Evolutionary conservation across 176 grass and related monocot species (phyloP), one percentile per base, ranked within the genome.

Genomic region (Musa acuminata): DNA sequence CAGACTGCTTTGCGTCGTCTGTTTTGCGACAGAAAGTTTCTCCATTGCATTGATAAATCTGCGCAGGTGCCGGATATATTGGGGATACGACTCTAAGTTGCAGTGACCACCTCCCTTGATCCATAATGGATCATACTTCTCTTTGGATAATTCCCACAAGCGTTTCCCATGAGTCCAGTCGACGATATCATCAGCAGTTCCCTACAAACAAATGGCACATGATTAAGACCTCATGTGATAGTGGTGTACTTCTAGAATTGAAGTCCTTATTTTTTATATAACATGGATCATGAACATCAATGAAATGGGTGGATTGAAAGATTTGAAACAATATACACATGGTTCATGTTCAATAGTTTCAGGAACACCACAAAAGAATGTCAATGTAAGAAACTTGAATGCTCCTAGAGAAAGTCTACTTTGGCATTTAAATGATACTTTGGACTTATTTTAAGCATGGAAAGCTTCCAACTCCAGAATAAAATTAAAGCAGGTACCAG

Each of bases 41-140:
- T 96, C 92, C 92, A 96, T 96, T 16, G 85, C 83, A 72, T 67
- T 87, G 89, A 1, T 43, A 43, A 43, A 43, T 43, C 6, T 43
- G 35, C 35, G 35, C 35, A 43, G 35, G 35, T 43, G 35, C 3
- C 35, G 35, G 35, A 43, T 43, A 43, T 43, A 43, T 43, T 43
- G 35, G 35, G 35, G 35, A 43, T 43, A 43, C 35, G 4, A 0
- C 35, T 43, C 35, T 43, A 43, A 43, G 35, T 96, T 16, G 85
- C 83, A 72, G 62, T 87, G 89, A 0, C 89, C 89, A 0, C 92
- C 92, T 22, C 92, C 92, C 52, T 88, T 92, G 14, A 96, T 21
- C 89, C 92, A 96, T 4, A 96, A 72, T 3, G 92, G 89, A 26
- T 96, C 89, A 43, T 89, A 91, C 69, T 96, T 96, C 66, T 92